Percentiles rank a stretch among this genome's conserved stretches.
phyloP scores from a whole-genome alignment of 352 stramenopile species.

The Phytophthora ohioensis region DNA sequence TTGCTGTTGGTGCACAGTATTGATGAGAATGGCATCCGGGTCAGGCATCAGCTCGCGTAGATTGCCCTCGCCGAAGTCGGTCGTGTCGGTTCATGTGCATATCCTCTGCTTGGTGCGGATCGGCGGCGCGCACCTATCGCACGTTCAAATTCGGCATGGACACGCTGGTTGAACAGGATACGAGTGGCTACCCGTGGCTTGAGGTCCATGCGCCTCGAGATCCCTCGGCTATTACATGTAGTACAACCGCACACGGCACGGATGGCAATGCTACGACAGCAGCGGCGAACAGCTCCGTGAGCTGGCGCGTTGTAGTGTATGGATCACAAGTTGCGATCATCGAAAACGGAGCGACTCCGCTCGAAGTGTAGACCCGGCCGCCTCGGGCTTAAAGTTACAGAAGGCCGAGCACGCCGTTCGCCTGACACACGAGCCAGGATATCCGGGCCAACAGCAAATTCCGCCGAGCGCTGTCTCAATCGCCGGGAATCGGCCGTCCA shows the following conservation, averaged over 20 bases:
- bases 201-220: too few relatives aligned
- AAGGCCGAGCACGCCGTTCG: too few relatives aligned
- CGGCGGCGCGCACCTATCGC: conserved; percentile 6
- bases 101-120: conserved; percentile 18
- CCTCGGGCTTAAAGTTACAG: too few relatives aligned
- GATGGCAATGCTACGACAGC: neutral
- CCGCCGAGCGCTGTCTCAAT: conserved; percentile 23
- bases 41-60: too few relatives aligned
- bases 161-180: conserved; percentile 1
- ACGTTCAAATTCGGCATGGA: conserved; percentile 31
- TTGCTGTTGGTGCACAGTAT: neutral
- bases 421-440: neutral
- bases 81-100: conserved; percentile 22
- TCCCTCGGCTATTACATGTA: neutral
- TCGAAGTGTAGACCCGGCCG: too few relatives aligned
- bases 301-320: neutral
- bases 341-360: too few relatives aligned
- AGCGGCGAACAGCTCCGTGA: neutral
- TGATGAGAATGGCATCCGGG: too few relatives aligned
- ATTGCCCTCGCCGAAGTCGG: too few relatives aligned
- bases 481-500: conserved; percentile 16
- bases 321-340: too few relatives aligned
- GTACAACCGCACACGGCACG: neutral
- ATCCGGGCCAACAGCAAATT: conserved; percentile 11
- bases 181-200: too few relatives aligned